Evolutionary conservation across 805 yeast species (phyloP).

Genomic region (Kodamaea restingae): DNA sequence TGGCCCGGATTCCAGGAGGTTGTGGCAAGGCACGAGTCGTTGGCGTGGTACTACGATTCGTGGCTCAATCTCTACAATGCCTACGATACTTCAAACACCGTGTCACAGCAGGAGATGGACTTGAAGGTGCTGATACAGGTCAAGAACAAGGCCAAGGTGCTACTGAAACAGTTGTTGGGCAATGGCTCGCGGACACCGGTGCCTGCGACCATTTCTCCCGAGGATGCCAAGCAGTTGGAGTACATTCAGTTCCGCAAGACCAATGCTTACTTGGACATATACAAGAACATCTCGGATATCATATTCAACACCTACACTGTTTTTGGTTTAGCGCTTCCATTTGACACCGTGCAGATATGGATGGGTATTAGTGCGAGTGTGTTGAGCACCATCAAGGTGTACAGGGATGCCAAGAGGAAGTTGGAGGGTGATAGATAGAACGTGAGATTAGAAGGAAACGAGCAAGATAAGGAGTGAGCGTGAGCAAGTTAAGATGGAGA

Average conservation of each 20-base stretch:
- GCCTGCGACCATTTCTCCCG: conserved; percentile 17
- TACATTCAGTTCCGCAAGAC: conserved; percentile 36
- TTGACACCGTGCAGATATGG: conserved; percentile 42
- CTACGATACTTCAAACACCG: conserved; percentile 37
- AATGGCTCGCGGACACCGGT: conserved; percentile 13
- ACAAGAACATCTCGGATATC: conserved; percentile 37
- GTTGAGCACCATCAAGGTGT: conserved; percentile 36
- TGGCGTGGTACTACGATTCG: conserved; percentile 68
- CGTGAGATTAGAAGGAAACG: no score
- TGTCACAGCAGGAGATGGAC: conserved; percentile 48
- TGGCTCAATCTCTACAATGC: conserved; percentile 53
- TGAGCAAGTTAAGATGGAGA: no score
- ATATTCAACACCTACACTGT: conserved; percentile 41
- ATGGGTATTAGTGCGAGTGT: conserved; percentile 41
- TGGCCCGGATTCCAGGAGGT: conserved; percentile 22
- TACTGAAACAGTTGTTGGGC: conserved; percentile 39
- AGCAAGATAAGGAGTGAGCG: no score
- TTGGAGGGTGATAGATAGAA: conserved; percentile 13
- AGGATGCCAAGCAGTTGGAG: conserved; percentile 20
- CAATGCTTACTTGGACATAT: conserved; percentile 37
- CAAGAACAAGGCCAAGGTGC: conserved; percentile 46
- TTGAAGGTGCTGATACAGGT: conserved; percentile 58
- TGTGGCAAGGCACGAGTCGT: conserved; percentile 55
- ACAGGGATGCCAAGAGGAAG: conserved; percentile 34
- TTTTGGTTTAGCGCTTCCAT: conserved; percentile 31